Base-by-base conservation (phyloP, 2,329 filamentous ascomycete species). In the Fragosphaeria purpurea region DNA sequence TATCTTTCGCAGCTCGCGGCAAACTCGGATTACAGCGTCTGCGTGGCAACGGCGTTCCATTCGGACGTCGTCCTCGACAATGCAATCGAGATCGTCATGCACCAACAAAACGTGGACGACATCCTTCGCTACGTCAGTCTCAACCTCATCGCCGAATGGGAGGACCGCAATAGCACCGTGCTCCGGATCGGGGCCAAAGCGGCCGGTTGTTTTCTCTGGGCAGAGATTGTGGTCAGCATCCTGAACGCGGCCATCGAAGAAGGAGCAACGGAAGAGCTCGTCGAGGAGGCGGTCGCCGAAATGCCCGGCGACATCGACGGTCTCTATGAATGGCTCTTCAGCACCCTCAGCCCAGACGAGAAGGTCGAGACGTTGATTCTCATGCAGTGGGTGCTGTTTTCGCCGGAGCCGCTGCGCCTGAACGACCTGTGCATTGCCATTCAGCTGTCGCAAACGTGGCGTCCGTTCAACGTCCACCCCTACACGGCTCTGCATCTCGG, bases 361-460 rank as follows among this genome's bases (percentile, higher is more conserved):
- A 60, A 58, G 31, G 56, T 55, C 2, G 62, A 65, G 43, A 58
- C 62, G 0, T 50, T 65, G 33, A 46, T 58, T 0, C 57, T 67
- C 39, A 64, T 67, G 56, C 64, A 65, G 34, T 67, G 64, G 63
- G 61, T 62, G 3, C 58, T 65, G 13, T 56, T 65, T n/a, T 58
- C 61, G 0, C 57, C 64, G 2, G 62, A 63, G 49, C 60, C 64
- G 3, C 58, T 65, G 50, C 57, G 63, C 1, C 55, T 67, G 0
- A 63, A 64, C 52, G 63, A 67, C 51, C 48, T 67, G 3, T 56
- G 59, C 35, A 51, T 63, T 11, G 64, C 64, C 34, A 51, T 65
- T 4, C 55, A 61, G 8, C 53, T 66, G 41, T 64, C 62, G 7
- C 56, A 59, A 6, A 49, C 55, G 1, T 53, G 51, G 39, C 38